A percentile compares a stretch with the other conserved stretches of the same genome.
Conservation (phyloP, 352 stramenopile genomes). For the Phytopythium ostracodes region DNA sequence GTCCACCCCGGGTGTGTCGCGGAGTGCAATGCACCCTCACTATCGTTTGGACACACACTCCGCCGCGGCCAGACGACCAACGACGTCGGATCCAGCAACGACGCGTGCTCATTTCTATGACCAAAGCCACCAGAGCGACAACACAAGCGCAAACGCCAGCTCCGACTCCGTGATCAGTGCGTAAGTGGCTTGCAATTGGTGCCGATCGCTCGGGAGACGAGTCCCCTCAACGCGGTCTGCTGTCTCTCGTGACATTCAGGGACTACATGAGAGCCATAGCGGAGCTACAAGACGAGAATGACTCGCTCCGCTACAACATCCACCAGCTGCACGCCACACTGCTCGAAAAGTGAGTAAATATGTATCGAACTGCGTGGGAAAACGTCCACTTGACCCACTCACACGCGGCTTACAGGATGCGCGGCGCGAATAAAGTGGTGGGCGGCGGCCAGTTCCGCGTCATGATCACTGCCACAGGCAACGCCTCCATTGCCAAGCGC, state of each 20-base stretch:
- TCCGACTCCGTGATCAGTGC: neutral
- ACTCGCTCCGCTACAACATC: slow-evolving; percentile 22
- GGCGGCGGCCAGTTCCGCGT: slow-evolving; percentile 35
- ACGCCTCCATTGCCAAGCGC: neutral
- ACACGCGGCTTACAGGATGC: slow-evolving; percentile 18
- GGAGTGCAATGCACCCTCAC: neutral
- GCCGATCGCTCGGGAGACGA: neutral
- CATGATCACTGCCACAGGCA: slow-evolving; percentile 4
- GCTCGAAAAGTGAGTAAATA: slow-evolving; percentile 26
- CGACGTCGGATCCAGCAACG: neutral
- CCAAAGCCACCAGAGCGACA: neutral
- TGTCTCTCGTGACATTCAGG: neutral
- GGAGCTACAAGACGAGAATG: slow-evolving; percentile 19
- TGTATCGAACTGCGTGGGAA: neutral
- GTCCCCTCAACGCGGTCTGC: neutral
- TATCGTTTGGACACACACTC: slow-evolving; percentile 3
- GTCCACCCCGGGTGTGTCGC: neutral
- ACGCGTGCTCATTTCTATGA: neutral
- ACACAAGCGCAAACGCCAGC: neutral
- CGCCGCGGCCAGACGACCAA: neutral
- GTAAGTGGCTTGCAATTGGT: neutral
- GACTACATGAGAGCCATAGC: neutral
- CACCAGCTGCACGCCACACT: slow-evolving; percentile 22
- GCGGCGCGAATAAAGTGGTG: slow-evolving; percentile 31
- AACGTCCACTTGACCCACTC: neutral